Base-by-base conservation (phyloP, 345 rosid genomes). In the Lepidium aucheri region DNA sequence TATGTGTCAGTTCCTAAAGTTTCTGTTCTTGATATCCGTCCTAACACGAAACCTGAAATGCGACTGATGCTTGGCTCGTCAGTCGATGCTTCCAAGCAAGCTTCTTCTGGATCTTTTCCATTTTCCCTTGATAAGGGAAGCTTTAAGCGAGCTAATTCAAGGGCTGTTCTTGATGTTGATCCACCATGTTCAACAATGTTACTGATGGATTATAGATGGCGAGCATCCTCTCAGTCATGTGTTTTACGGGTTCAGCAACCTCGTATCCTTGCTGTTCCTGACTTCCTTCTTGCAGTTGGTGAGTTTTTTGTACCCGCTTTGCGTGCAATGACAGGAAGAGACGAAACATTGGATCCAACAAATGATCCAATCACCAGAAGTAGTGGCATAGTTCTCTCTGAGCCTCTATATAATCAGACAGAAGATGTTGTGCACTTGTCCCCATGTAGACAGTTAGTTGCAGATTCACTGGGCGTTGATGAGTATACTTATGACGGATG, bases 31-130 rank as follows among this genome's bases (percentile, higher is more conserved):
- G 99, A 94, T 73, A 80, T 81, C 64, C 99, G 97, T 73, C 86
- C 92, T 67, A 79, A 78, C 65, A 87, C 95, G 35, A 90, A 85
- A 83, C 81, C 96, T 77, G 99, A 94, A 79, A 88, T 94, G 99
- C 91, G 96, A 26, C 80, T 94, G 77, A 94, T 94, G 97, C 99
- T 94, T 22, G 99, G 99, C 52, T 86, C 95, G n/a, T 90, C 90
- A 33, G 76, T 76, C 61, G 99, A 94, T 82, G 87, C 90, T 73
- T 84, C 81, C 41, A 94, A 88, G 76, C 94, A 80, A 72, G 62
- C 79, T 75, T 84, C 87, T 67, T 50, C 79, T 45, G 96, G 84
- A 79, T 86, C 82, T 63, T 67, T 74, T 13, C 80, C 97, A 22
- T 49, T 79, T 54, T 75, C 73, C 63, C 78, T 76, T 60, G 82